phyloP scores from a whole-genome alignment of 768 basidiomycete species.

The Cystoderma amianthinum region DNA sequence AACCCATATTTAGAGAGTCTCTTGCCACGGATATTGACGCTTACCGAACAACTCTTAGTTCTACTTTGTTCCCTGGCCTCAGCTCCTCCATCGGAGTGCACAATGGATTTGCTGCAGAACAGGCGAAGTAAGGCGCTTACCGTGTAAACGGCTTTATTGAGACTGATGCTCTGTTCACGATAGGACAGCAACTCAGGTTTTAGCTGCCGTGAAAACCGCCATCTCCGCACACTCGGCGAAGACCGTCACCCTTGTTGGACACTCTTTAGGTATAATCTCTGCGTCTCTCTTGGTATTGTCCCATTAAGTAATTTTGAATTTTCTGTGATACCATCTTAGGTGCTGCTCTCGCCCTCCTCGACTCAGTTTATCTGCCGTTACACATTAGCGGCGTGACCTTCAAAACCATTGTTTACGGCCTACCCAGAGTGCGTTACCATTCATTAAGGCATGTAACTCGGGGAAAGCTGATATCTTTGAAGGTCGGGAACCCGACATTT shows the following conservation, averaged over 20 bases:
- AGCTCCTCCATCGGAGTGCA: slow-evolving; percentile 30
- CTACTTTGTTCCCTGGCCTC: slow-evolving; percentile 38
- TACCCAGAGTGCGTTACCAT: slow-evolving; percentile 28
- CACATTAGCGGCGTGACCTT: slow-evolving; percentile 34
- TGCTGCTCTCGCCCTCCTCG: slow-evolving; percentile 34
- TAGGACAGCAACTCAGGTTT: slow-evolving; percentile 31
- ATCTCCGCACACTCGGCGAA: slow-evolving; percentile 23
- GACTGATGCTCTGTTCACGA: no score
- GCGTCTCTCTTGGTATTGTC: slow-evolving; percentile 3
- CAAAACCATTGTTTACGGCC: slow-evolving; percentile 31
- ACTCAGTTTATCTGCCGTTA: slow-evolving; percentile 46
- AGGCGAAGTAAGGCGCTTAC: slow-evolving; percentile 25
- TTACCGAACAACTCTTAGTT: slow-evolving; percentile 20
- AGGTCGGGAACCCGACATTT: slow-evolving; percentile 28
- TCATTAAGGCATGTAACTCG: slow-evolving; percentile 3
- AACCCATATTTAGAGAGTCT: slow-evolving; percentile 19
- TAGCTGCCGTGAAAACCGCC: slow-evolving; percentile 29
- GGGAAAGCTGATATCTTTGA: not conserved
- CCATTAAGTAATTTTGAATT: not conserved
- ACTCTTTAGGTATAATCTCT: slow-evolving; percentile 29
- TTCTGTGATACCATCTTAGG: no score
- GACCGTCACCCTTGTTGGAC: slow-evolving; percentile 34
- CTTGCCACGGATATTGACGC: slow-evolving; percentile 30
- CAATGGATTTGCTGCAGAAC: slow-evolving; percentile 33
- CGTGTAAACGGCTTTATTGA: not conserved